Conservation (phyloP, 1,139 yeast species). For the Debaryomyces sp. region DNA sequence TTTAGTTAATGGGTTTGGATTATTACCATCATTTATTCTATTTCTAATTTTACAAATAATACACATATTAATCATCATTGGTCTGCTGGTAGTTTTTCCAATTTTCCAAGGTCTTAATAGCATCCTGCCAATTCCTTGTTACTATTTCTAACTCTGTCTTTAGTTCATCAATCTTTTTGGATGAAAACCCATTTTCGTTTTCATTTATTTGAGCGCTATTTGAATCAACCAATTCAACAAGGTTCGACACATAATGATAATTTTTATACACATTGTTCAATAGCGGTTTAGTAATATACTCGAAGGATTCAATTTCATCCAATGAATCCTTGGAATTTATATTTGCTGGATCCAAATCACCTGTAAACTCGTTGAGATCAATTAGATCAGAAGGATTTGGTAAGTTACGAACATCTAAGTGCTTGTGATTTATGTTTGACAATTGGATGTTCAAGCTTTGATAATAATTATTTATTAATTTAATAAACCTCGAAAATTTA, state of each 20-base stretch:
- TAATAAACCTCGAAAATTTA: conserved; percentile 37
- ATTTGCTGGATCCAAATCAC: conserved; percentile 14
- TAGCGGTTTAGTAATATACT: conserved; percentile 38
- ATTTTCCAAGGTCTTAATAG: conserved; percentile 48
- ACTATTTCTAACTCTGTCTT: conserved; percentile 40
- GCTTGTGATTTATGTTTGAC: conserved; percentile 19
- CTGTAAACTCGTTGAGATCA: conserved; percentile 21
- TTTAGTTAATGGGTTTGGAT: not conserved
- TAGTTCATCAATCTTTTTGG: conserved; percentile 26
- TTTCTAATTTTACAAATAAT: conserved; percentile 4
- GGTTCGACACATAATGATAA: conserved; percentile 28
- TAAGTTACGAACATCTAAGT: conserved; percentile 16
- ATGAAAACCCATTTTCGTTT: conserved; percentile 10
- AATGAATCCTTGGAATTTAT: conserved; percentile 22
- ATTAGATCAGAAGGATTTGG: conserved; percentile 41
- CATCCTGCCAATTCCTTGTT: conserved; percentile 45
- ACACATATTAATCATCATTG: not conserved
- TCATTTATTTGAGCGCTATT: conserved; percentile 7
- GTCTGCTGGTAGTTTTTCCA: conserved; percentile 37
- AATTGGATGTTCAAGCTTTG: conserved; percentile 26
- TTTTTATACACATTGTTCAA: conserved; percentile 31
- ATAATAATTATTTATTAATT: conserved; percentile 34
- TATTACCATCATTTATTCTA: not conserved
- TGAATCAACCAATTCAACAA: conserved; percentile 23
- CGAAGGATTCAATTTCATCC: conserved; percentile 43